Base-by-base conservation (phyloP, 2,329 filamentous ascomycete genomes). In the Xylogone sp. region DNA sequence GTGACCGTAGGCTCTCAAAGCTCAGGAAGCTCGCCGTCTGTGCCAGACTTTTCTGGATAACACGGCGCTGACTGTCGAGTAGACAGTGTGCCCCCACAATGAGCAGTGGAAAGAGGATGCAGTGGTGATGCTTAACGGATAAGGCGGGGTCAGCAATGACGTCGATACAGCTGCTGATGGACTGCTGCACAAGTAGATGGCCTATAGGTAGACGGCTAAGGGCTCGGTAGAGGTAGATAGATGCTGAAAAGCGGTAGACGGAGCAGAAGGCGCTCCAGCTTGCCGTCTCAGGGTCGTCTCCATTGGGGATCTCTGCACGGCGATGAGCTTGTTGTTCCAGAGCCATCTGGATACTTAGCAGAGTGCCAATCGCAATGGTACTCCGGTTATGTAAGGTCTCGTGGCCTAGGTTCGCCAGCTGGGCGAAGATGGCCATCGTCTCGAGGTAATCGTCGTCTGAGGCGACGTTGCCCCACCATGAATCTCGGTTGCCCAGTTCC, bases 221-320 rank as follows among this genome's bases (percentile, higher is more conserved):
- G 18, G 70, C 71, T 31, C 72, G 62, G 48, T 75, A 75, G 1
- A 74, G 59, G 50, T 72, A 74, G 6, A 75, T 69, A 5, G 72
- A 65, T 0, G 69, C 72, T 21, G 59, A 49, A 48, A 56, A 60
- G 27, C 62, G 58, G 52, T 62, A 64, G n/a, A 53, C 54, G 0
- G 69, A 62, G 24, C 71, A 69, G 45, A 75, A 75, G 1, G 71
- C 65, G 0, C 66, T 60, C 48, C 71, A 71, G 1, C 71, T 63
- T 0, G 64, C 62, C 34, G 52, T 48, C 12, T 58, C 53, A 19
- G 48, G 34, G n/a, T 49, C 50, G 7, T 54, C 54, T 22, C 42
- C 43, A n/a, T 53, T 53, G 21, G 52, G 21, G 10, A 39, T 4
- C 5, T 39, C 34, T 13, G 34, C 12, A 19, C 57, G 55, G 21